Conservation (phyloP, 805 yeast genomes). For the Candida pseudoglaebosa region DNA sequence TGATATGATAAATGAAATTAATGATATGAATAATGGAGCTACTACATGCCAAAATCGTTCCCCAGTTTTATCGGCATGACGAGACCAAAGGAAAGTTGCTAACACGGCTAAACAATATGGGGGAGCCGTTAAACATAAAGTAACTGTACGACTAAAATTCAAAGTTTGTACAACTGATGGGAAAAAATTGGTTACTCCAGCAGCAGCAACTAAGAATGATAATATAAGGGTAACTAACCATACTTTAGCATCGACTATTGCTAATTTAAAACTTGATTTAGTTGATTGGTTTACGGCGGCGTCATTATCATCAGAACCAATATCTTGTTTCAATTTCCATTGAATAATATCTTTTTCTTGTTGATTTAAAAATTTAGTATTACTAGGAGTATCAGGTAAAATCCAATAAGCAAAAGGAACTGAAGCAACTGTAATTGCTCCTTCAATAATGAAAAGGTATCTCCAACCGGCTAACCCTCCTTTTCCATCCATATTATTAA, state of each 20-base stretch:
- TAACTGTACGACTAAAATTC: conserved; percentile 45
- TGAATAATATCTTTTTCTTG: conserved; percentile 42
- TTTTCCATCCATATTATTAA: conserved; percentile 36
- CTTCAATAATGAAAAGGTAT: conserved; percentile 56
- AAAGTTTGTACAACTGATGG: conserved; percentile 58
- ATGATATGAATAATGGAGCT: conserved; percentile 37
- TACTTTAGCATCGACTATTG: conserved; percentile 40
- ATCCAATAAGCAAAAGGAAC: conserved; percentile 44
- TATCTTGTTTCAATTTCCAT: conserved; percentile 38
- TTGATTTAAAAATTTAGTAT: conserved; percentile 42
- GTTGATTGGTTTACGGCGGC: conserved; percentile 30
- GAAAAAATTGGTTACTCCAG: conserved; percentile 59
- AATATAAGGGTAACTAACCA: conserved; percentile 45
- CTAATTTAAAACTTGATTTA: conserved; percentile 31
- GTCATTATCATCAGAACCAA: conserved; percentile 39
- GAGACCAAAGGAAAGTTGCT: conserved; percentile 49
- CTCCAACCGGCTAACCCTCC: conserved; percentile 48
- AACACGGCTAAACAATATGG: conserved; percentile 52
- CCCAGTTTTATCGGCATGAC: conserved; percentile 53
- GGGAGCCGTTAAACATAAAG: conserved; percentile 57
- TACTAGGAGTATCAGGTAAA: conserved; percentile 51
- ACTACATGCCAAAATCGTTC: conserved; percentile 52
- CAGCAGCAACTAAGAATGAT: conserved; percentile 50
- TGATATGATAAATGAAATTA: conserved; percentile 45
- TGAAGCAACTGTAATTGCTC: conserved; percentile 45